Percentiles rank a stretch among this genome's conserved stretches.
Conservation (phyloP, 768 basidiomycete species). For the Boletus bicolor region DNA sequence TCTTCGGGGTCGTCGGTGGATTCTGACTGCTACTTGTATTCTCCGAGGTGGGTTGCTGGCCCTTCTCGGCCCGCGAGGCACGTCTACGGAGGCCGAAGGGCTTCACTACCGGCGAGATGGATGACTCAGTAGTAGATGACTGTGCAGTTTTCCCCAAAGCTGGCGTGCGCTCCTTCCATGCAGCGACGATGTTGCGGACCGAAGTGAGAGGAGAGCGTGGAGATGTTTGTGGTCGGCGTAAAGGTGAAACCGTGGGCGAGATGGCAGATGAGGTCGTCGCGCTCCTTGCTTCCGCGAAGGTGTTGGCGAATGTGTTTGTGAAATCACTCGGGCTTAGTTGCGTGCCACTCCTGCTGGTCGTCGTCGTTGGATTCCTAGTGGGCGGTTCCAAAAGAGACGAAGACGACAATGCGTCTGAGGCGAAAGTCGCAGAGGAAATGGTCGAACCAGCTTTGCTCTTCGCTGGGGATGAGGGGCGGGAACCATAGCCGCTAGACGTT, state of each 20-base stretch:
- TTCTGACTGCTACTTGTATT: conserved; percentile 5
- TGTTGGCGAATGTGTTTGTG: conserved; percentile 36
- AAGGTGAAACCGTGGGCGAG: conserved; percentile 45
- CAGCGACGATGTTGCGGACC: conserved; percentile 72
- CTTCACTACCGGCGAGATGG: conserved; percentile 34
- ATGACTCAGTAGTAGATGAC: conserved; percentile 39
- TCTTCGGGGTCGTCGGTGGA: conserved; percentile 27
- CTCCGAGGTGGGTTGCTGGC: conserved; percentile 13
- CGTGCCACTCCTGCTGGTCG: conserved; percentile 25
- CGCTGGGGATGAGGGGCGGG: conserved; percentile 47
- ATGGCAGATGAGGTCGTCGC: conserved; percentile 25
- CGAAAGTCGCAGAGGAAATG: conserved; percentile 24
- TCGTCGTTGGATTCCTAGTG: conserved; percentile 31
- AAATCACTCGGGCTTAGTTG: conserved; percentile 37
- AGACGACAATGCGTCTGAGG: conserved; percentile 26
- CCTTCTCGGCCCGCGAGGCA: conserved; percentile 24
- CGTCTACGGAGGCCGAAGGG: conserved; percentile 35
- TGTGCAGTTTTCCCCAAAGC: conserved; percentile 33
- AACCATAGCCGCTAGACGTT: conserved; percentile 31
- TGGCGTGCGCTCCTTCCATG: conserved; percentile 77
- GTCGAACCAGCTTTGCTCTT: conserved; percentile 40
- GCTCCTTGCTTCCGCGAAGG: conserved; percentile 38
- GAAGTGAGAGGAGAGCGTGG: conserved; percentile 71
- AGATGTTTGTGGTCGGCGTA: conserved; percentile 62
- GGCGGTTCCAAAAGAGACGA: conserved; percentile 52